A percentile compares a stretch with the other conserved stretches of the same genome.
Evolutionary conservation across 371 early-diverging fungal species (phyloP).

Genomic region (Syncephalastrum sp.): DNA sequence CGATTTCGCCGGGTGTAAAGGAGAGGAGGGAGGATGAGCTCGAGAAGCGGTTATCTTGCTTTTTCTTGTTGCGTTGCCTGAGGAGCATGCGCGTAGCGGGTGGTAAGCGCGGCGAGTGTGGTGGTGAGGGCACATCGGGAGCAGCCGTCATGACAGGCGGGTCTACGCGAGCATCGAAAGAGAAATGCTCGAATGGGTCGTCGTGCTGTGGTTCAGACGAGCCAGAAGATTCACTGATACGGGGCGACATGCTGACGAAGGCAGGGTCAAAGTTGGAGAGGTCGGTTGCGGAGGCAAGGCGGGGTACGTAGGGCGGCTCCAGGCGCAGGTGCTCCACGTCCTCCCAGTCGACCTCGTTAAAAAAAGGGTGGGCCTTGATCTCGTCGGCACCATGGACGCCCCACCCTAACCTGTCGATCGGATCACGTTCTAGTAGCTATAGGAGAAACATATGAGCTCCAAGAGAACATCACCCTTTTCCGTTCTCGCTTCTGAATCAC

Average conservation of each 20-base stretch:
- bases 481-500: conserved; percentile 9
- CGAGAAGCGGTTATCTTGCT: conserved; percentile 19
- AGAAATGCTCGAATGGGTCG: conserved; percentile 35
- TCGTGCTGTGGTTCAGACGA: conserved; percentile 1
- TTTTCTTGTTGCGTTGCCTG: conserved; percentile 10
- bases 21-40: conserved; percentile 24
- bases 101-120: not conserved
- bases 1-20: conserved; percentile 17
- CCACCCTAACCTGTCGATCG: conserved; percentile 59
- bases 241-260: conserved; percentile 59
- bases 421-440: conserved; percentile 70
- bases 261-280: conserved; percentile 62
- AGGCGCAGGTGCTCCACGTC: conserved; percentile 51
- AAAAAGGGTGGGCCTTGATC: conserved; percentile 70
- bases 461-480: not conserved
- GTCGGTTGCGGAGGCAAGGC: conserved; percentile 48
- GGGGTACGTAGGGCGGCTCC: conserved; percentile 56
- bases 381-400: conserved; percentile 55
- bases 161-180: conserved; percentile 20
- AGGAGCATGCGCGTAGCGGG: conserved; percentile 9
- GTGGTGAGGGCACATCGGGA: not conserved
- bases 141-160: conserved; percentile 2
- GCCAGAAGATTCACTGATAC: conserved; percentile 31
- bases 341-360: conserved; percentile 68
- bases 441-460: not conserved